These are phyloP conservation scores for Teratosphaeria destructans DNA, from an alignment of 2,329 filamentous ascomycete species.

Conservation along the genomic window DNA sequence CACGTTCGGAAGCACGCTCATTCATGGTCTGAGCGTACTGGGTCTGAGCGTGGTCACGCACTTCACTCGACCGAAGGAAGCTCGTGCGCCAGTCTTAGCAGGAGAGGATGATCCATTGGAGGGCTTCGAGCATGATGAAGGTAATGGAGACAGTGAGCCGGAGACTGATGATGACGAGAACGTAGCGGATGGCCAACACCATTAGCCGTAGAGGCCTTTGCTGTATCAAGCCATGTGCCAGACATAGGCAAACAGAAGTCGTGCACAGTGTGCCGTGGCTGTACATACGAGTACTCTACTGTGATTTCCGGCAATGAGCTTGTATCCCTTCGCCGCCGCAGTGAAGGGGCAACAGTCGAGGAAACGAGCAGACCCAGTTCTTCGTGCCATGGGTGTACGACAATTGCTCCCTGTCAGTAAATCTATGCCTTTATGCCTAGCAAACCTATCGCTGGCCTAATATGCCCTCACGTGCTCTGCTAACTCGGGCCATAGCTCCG, in stretches of 20 bases:
- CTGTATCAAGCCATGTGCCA: background rate
- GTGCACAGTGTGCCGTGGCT: background rate
- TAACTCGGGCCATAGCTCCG: background rate
- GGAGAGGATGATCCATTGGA: constrained; percentile 40
- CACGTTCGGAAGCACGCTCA: constrained; percentile 43
- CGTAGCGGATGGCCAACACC: background rate
- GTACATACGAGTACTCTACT: background rate
- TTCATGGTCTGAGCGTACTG: constrained; percentile 45
- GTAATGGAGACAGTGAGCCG: constrained; percentile 25
- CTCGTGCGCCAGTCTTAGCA: constrained; percentile 41
- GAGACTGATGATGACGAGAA: constrained; percentile 2
- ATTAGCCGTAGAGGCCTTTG: background rate
- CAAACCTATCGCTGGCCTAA: background rate
- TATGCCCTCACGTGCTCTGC: background rate
- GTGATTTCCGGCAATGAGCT: no score
- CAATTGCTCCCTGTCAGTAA: background rate
- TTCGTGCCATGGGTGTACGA: background rate
- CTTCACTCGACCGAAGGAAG: constrained; percentile 34
- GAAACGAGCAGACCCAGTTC: background rate
- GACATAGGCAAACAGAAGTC: background rate
- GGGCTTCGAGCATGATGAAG: constrained; percentile 40
- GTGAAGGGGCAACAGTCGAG: no score
- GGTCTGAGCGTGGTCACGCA: constrained; percentile 41
- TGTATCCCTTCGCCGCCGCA: no score
- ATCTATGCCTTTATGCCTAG: background rate